phyloP scores from a whole-genome alignment of 2,329 filamentous ascomycete species.

The Curvularia verruculosa region DNA sequence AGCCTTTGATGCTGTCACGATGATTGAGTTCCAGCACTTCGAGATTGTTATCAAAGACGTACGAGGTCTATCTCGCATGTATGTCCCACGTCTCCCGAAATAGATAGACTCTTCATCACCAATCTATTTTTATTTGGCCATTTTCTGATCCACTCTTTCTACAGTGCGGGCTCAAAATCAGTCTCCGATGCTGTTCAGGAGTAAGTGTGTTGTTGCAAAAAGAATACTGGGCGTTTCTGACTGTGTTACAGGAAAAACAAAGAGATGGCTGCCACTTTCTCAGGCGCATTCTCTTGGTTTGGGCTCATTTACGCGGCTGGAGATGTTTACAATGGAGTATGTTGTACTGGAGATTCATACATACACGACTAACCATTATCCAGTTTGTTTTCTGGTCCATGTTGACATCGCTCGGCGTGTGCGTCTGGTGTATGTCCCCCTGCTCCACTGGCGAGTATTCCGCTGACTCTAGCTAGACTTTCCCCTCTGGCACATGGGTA shows the following conservation, averaged over 20 bases:
- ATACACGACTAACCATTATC: slow-evolving; percentile 11
- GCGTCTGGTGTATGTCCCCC: slow-evolving; percentile 83
- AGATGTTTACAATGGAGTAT: slow-evolving; percentile 89
- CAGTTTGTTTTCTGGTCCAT: slow-evolving; percentile 96
- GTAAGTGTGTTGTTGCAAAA: slow-evolving; percentile 59
- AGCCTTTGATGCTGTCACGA: slow-evolving; percentile 92
- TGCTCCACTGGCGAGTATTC: neutral
- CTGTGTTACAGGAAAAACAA: slow-evolving; percentile 70
- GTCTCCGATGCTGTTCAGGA: slow-evolving; percentile 61
- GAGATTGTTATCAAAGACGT: slow-evolving; percentile 88
- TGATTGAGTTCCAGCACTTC: slow-evolving; percentile 86
- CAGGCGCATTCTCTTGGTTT: slow-evolving; percentile 72
- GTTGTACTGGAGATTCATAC: slow-evolving; percentile 38
- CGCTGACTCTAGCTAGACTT: slow-evolving; percentile 67
- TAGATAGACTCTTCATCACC: slow-evolving; percentile 62
- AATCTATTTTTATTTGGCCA: slow-evolving; percentile 45
- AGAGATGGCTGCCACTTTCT: slow-evolving; percentile 71
- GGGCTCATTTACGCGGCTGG: slow-evolving; percentile 81
- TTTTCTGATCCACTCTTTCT: slow-evolving; percentile 44
- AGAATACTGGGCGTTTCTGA: slow-evolving; percentile 24
- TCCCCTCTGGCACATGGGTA: slow-evolving; percentile 98
- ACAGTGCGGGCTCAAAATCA: slow-evolving; percentile 56
- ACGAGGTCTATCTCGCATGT: slow-evolving; percentile 94
- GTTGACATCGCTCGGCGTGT: slow-evolving; percentile 83
- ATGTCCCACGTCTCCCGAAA: slow-evolving; percentile 93